phyloP scores from a whole-genome alignment of 345 rosid species.

The Pugionium cornutum region DNA sequence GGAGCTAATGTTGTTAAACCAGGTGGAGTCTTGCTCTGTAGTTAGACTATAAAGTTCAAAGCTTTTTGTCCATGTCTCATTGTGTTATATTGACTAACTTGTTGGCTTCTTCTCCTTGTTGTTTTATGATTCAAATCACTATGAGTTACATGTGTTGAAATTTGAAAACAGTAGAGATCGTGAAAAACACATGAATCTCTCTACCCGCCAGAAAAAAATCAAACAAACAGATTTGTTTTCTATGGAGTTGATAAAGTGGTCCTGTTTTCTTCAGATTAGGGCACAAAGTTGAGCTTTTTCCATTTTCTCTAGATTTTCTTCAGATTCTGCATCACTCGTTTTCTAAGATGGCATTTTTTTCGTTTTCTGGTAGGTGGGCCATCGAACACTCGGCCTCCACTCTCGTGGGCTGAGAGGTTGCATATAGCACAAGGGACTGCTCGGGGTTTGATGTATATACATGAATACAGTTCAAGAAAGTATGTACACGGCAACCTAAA shows the following conservation, averaged over 20 bases:
- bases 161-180: background rate
- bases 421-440: slow-evolving; percentile 85
- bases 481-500: slow-evolving; percentile 75
- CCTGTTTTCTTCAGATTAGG: slow-evolving; percentile 10
- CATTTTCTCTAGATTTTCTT: background rate
- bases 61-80: slow-evolving; percentile 19
- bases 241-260: slow-evolving; percentile 19
- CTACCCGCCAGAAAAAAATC: background rate
- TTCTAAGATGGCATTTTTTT: slow-evolving; percentile 13
- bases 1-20: background rate
- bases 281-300: slow-evolving; percentile 2
- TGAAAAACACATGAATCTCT: slow-evolving; percentile 6
- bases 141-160: slow-evolving; percentile 25
- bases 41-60: background rate
- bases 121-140: slow-evolving; percentile 13
- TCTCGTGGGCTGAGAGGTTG: slow-evolving; percentile 76
- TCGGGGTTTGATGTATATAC: slow-evolving; percentile 78
- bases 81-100: slow-evolving; percentile 15
- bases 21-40: too few species aligned
- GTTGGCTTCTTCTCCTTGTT: slow-evolving; percentile 29
- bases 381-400: slow-evolving; percentile 43
- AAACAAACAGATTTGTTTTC: slow-evolving; percentile 17
- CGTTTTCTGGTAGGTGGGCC: slow-evolving; percentile 48
- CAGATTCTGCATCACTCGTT: background rate
- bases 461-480: slow-evolving; percentile 71